Evolutionary conservation across 2,329 filamentous ascomycete genomes (phyloP).

Genomic region (Sporothrix protearum): DNA sequence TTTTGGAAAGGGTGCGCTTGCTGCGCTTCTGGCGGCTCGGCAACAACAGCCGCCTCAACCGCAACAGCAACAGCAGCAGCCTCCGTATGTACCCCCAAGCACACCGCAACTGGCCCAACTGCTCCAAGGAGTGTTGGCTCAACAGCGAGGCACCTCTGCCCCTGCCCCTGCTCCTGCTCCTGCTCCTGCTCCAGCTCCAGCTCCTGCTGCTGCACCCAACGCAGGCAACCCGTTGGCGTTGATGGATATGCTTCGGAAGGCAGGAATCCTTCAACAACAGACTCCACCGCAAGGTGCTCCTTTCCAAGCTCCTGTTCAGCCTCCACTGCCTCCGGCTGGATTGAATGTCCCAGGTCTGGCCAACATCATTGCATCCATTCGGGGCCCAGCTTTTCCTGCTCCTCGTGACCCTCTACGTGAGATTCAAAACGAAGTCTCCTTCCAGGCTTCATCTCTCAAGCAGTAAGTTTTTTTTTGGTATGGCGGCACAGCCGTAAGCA

Average conservation of each 20-base stretch:
- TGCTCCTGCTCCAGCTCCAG: background rate
- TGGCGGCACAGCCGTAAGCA: too few relatives aligned
- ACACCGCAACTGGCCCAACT: conserved; percentile 3
- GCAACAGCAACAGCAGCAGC: conserved; percentile 42
- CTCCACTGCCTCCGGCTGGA: conserved; percentile 32
- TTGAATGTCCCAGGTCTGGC: conserved; percentile 34
- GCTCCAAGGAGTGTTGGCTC: conserved; percentile 3
- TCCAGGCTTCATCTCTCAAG: conserved; percentile 68
- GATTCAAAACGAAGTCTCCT: conserved; percentile 49
- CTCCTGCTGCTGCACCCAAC: background rate
- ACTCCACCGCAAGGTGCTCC: conserved; percentile 34
- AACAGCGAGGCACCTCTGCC: background rate
- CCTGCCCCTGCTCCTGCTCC: background rate
- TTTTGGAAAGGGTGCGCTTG: conserved; percentile 58
- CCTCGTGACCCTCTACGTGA: conserved; percentile 26
- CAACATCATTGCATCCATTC: conserved; percentile 30
- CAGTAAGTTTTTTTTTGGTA: conserved; percentile 49
- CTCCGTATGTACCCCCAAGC: conserved; percentile 35
- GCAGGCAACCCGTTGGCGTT: conserved; percentile 51
- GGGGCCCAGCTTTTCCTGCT: conserved; percentile 24
- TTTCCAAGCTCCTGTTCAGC: background rate
- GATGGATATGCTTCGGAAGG: conserved; percentile 63
- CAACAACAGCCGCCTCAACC: conserved; percentile 38
- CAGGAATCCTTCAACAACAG: conserved; percentile 54
- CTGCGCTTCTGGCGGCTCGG: conserved; percentile 49